Evolutionary conservation across 306 rosid species (phyloP), one percentile per base, ranked within the genome.

Genomic region (Carpinus fangiana): DNA sequence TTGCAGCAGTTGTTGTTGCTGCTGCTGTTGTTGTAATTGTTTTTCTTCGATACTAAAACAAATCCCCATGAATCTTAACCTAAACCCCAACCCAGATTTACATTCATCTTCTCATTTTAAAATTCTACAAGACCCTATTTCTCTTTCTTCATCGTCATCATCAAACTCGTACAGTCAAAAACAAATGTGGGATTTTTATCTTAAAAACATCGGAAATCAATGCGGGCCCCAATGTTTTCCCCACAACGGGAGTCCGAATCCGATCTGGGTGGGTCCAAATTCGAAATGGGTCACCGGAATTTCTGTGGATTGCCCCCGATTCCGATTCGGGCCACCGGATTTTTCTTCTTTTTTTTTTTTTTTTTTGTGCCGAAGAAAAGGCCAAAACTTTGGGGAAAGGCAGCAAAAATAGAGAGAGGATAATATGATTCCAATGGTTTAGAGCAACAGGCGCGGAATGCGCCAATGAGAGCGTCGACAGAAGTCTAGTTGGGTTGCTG

Each of bases 11-110:
- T 45, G 74, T 31, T 13, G 50, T 17, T 41, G 71, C 3, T 38
- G 71, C 18, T 66, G 71, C 1, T 38, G 72, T 10, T 66, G 72
- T 18, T 66, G 26, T 41, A 41, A 38, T 38, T 66, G 48, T 9
- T 66, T 20, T 66, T 87, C 83, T 70, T 90, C 91, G 55, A 87
- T 86, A 85, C 97, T 93, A 79, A 91, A 88, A 88, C 97, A 93
- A 88, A 86, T 83, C 89, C 98, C 98, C 98, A 91, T 93, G 86
- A 87, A 87, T 85, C 76, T 77, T 72, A 79, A 86, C 77, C 77
- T 36, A 55, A 73, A 78, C 48, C 61, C 55, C 80, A 70, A 69
- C 57, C 78, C 61, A 52, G 43, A 66, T 59, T 51, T 26, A 77
- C 86, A 81, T 80, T 50, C 86, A 53, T 61, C 73, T 28, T 66